Evolutionary conservation across 441 rosid genomes (phyloP).

Genomic region (Syzygium syzygioides): DNA sequence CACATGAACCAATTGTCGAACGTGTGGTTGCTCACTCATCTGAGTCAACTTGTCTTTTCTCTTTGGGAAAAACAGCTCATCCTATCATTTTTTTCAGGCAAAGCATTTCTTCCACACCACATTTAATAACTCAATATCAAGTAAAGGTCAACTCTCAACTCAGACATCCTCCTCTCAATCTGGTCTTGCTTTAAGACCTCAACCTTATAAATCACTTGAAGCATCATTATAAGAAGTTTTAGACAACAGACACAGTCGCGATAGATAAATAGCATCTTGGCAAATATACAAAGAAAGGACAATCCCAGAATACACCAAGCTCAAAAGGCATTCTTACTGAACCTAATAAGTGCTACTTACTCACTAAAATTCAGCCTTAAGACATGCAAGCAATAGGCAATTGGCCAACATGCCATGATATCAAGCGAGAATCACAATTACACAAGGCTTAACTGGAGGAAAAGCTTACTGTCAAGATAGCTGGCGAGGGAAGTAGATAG

Average conservation of each 20-base stretch:
- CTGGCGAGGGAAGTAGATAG: constrained; percentile 17
- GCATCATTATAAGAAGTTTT: background rate
- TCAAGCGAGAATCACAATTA: background rate
- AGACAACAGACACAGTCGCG: background rate
- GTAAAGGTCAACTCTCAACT: background rate
- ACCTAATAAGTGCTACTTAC: background rate
- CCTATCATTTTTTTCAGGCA: background rate
- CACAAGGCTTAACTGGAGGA: rapidly evolving
- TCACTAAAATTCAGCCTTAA: background rate
- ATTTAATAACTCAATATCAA: background rate
- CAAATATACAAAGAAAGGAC: background rate
- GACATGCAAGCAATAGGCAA: background rate
- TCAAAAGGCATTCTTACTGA: background rate
- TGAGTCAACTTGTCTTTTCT: background rate
- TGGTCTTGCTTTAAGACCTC: background rate
- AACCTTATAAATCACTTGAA: background rate
- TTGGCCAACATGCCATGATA: background rate
- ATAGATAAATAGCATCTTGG: background rate
- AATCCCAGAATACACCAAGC: background rate
- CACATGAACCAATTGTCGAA: background rate
- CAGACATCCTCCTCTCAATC: background rate
- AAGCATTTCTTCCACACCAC: background rate
- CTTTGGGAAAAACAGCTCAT: background rate
- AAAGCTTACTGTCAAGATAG: constrained; percentile 18
- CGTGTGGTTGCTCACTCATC: background rate